Conservation (phyloP, 345 rosid species). For the Leavenworthia alabamica region DNA sequence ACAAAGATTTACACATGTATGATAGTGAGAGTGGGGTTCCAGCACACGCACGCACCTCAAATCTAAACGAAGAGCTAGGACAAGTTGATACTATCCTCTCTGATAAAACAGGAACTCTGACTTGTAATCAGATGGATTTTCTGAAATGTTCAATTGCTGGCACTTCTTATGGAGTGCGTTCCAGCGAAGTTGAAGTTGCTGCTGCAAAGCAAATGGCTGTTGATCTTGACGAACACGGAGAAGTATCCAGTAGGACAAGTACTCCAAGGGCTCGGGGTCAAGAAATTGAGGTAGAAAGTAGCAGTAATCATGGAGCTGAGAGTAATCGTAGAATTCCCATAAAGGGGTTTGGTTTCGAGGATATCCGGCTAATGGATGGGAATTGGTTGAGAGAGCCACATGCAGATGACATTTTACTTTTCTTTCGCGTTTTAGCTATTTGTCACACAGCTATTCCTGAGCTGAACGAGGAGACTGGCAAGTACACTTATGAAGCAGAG, state of each 20-base stretch:
- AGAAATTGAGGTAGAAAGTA: constrained; percentile 75
- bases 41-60: constrained; percentile 89
- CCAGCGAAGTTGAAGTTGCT: constrained; percentile 88
- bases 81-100: constrained; percentile 96
- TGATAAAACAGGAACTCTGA: constrained; percentile 95
- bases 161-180: constrained; percentile 58
- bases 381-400: constrained; percentile 79
- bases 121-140: constrained; percentile 99
- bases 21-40: constrained; percentile 81
- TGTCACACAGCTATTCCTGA: constrained; percentile 98
- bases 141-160: constrained; percentile 93
- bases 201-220: constrained; percentile 81
- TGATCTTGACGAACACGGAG: constrained; percentile 57
- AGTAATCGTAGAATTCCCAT: constrained; percentile 40
- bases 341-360: constrained; percentile 89
- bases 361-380: constrained; percentile 63
- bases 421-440: constrained; percentile 69
- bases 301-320: constrained; percentile 44
- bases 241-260: constrained; percentile 30
- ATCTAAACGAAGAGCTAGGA: constrained; percentile 94
- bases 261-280: constrained; percentile 31
- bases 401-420: constrained; percentile 41
- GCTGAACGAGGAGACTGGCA: constrained; percentile 67
- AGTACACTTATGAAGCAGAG: constrained; percentile 74
- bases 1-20: constrained; percentile 78